Conservation (phyloP, 768 basidiomycete species). For the Psilocybe sp. region DNA sequence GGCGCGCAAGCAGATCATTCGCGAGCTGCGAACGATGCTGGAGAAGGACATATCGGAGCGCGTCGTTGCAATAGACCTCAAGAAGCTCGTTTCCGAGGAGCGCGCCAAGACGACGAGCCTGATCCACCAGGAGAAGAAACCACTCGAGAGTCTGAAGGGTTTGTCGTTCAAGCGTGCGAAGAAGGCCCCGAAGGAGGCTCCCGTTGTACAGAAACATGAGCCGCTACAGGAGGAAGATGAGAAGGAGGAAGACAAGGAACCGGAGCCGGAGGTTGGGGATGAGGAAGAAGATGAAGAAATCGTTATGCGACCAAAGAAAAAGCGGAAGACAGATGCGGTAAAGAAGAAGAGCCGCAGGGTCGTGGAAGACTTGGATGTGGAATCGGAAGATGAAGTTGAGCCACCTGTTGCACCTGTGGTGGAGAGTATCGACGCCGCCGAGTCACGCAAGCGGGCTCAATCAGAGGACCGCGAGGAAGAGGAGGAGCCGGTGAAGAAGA, state of each 20-base stretch:
- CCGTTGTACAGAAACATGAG: slow-evolving; percentile 36
- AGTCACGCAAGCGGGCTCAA: slow-evolving; percentile 40
- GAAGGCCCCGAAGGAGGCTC: slow-evolving; percentile 39
- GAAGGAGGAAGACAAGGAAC: slow-evolving; percentile 38
- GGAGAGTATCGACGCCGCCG: slow-evolving; percentile 24
- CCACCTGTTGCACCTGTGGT: slow-evolving; percentile 20
- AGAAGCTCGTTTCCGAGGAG: slow-evolving; percentile 51
- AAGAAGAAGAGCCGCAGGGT: slow-evolving; percentile 34
- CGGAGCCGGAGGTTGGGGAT: slow-evolving; percentile 28
- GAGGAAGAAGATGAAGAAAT: slow-evolving; percentile 32
- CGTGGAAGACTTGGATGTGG: slow-evolving; percentile 43
- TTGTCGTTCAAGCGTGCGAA: slow-evolving; percentile 46
- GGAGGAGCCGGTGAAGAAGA: slow-evolving; percentile 23
- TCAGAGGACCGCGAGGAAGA: slow-evolving; percentile 39
- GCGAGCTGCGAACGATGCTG: slow-evolving; percentile 51
- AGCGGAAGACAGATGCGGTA: slow-evolving; percentile 50
- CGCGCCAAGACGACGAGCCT: slow-evolving; percentile 32
- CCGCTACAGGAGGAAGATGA: slow-evolving; percentile 35
- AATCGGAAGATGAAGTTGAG: slow-evolving; percentile 62
- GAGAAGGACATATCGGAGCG: slow-evolving; percentile 67
- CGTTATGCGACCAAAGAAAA: slow-evolving; percentile 54
- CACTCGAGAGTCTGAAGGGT: slow-evolving; percentile 39
- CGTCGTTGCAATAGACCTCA: slow-evolving; percentile 52
- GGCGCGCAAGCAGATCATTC: slow-evolving; percentile 54
- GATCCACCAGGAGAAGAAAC: slow-evolving; percentile 16